Percentiles rank a stretch among this genome's conserved stretches.
Conservation (phyloP, 2,329 filamentous ascomycete species). For the Aspergillus brasiliensis region DNA sequence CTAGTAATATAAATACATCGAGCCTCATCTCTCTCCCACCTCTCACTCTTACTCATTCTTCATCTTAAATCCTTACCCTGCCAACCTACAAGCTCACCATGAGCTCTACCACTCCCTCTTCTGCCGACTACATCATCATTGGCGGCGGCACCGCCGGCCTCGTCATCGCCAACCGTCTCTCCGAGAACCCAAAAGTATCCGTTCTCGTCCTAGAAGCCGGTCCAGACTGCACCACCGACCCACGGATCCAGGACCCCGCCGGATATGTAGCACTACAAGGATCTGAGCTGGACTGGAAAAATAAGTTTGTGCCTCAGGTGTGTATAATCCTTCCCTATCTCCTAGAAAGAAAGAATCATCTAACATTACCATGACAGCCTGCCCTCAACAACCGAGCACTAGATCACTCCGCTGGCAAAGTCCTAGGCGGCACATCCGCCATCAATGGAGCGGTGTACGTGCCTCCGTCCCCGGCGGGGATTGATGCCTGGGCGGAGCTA, state of each 20-base stretch:
- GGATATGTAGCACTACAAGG: not conserved
- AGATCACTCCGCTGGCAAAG: not conserved
- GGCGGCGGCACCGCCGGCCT: constrained; percentile 10
- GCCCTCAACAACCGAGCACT: not conserved
- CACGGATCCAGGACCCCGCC: not conserved
- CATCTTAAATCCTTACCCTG: no score
- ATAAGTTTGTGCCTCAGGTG: not conserved
- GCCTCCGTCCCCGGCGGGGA: constrained; percentile 46
- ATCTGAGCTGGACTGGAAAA: constrained; percentile 5
- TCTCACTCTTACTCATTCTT: no score
- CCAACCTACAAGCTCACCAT: no score
- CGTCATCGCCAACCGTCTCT: constrained; percentile 1
- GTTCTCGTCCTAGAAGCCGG: constrained; percentile 1
- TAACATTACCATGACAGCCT: not conserved
- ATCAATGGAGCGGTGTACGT: constrained; percentile 20
- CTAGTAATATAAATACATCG: no score
- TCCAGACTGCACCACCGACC: not conserved
- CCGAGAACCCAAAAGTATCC: not conserved
- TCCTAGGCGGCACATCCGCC: constrained; percentile 4
- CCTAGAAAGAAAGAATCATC: not conserved
- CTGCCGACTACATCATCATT: not conserved
- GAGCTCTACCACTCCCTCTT: not conserved
- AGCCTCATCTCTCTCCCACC: no score
- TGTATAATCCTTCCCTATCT: not conserved
- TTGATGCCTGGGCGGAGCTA: constrained; percentile 35